These are phyloP conservation scores for Candida fluviatilis DNA, from an alignment of 805 yeast genomes.

Conservation along the genomic window DNA sequence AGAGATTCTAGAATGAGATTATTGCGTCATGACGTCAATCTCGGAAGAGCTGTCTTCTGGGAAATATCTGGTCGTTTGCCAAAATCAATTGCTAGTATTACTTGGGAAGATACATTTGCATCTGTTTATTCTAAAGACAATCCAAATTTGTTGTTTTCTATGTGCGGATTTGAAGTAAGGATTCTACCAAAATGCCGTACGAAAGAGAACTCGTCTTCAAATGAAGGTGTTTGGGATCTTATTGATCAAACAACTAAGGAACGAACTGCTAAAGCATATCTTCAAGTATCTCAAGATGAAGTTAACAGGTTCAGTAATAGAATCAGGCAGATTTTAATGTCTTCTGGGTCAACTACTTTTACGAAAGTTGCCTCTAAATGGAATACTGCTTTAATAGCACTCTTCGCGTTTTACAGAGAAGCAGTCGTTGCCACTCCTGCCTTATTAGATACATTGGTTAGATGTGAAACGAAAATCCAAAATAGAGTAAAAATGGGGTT, in stretches of 20 bases:
- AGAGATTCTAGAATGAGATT: slow-evolving; percentile 85
- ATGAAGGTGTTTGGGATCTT: slow-evolving; percentile 93
- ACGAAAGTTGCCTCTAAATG: slow-evolving; percentile 92
- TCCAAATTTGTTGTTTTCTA: slow-evolving; percentile 80
- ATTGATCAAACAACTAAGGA: slow-evolving; percentile 68
- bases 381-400: slow-evolving; percentile 86
- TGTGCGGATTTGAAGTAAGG: slow-evolving; percentile 95
- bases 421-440: slow-evolving; percentile 83
- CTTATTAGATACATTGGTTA: slow-evolving; percentile 76
- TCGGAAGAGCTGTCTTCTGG: slow-evolving; percentile 92
- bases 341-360: slow-evolving; percentile 93
- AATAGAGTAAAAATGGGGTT: slow-evolving; percentile 91
- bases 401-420: slow-evolving; percentile 89
- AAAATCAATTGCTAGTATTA: slow-evolving; percentile 60
- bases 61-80: slow-evolving; percentile 82
- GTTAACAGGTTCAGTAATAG: slow-evolving; percentile 77
- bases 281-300: slow-evolving; percentile 79
- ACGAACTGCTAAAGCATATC: slow-evolving; percentile 81
- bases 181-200: slow-evolving; percentile 71
- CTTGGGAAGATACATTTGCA: slow-evolving; percentile 77
- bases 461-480: slow-evolving; percentile 89
- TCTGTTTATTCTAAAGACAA: slow-evolving; percentile 90
- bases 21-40: slow-evolving; percentile 84
- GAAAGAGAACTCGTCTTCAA: slow-evolving; percentile 46
- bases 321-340: slow-evolving; percentile 86